Evolutionary conservation across 495 filamentous ascomycete species (phyloP), one percentile per base, ranked within the genome.

Genomic region (Talaromyces ruber): DNA sequence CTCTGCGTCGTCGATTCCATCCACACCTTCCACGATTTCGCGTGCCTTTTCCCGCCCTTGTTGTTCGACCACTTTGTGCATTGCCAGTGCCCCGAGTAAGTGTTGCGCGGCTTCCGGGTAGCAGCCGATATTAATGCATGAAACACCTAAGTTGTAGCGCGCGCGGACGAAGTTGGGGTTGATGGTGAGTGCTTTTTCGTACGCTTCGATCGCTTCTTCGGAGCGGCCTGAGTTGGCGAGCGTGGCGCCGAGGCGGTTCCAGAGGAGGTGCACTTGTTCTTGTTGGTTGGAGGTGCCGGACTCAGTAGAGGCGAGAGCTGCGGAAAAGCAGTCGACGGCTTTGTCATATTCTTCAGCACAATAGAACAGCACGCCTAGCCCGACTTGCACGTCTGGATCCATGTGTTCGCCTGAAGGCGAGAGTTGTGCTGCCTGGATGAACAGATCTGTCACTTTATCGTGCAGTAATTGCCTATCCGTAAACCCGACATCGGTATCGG

Each of bases 311-410:
- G 89, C 86, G 24, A 99, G 81, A 4, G 94, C 95, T 2, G 93
- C 84, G 26, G 86, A 87, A 83, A 99, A 99, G 77, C 95, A 99
- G 79, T 99, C 94, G 54, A 98, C 95, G 0, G 94, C 95, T 74
- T 99, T 99, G 66, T 92, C 91, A 80, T 96, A 97, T 70, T 98
- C 92, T 70, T 98, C 94, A 6, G 87, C 91, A 58, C 93, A 93
- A 80, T 99, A 99, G 82, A 98, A 97, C 34, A 99, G 86, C 21
- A 98, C 95, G 39, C 95, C 94, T 1, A 99, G 82, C 0, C 94
- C 94, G 64, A 99, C 94, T 77, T 98, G 95, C 4, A 99, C 94
- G 67, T 99, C 94, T 0, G 93, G 92, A 70, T 99, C 94, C 90
- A 98, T 96, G 65, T 91, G 87, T 58, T 84, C 83, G 57, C 92